Base-by-base conservation (phyloP, 148 eudicot genomes). In the Diospyros kaki region DNA sequence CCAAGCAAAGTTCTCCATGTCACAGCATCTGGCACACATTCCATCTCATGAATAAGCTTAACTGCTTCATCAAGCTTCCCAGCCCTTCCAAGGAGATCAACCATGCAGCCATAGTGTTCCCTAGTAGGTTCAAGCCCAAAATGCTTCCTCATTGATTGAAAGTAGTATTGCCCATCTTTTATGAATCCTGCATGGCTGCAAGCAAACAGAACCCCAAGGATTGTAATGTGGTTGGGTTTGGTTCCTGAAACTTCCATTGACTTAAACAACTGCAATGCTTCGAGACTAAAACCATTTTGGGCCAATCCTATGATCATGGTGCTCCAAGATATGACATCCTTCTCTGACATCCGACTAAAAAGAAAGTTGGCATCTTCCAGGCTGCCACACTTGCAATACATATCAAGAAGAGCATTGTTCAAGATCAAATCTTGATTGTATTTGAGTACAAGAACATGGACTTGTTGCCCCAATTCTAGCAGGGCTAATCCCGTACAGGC, bases 91-190 rank as follows among this genome's bases (percentile, higher is more conserved):
- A 70, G 73, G 73, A 70, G 62, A 55, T 70, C 73, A 70, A 70
- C 73, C 73, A 70, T 70, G 45, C 73, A 70, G 48, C 73, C 73
- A 1, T 70, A 70, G 62, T 70, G 73, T 62, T 70, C 73, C n/a
- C 62, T 70, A 14, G 62, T 62, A 70, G 62, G 73, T 40, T 53
- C 73, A 70, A 70, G 54, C 73, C 73, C 62, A 14, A 40, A 55
- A 55, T 39, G 12, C 45, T 42, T 55, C 48, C 17, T 70, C 73
- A 70, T 54, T 1, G 73, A 70, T 70, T 10, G 73, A 15, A 70
- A 70, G 73, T 70, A 70, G 61, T 54, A 55, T 18, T 70, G 61
- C 50, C 73, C 73, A 15, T 70, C 62, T 12, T 54, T 61, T 41
- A 70, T 48, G n/a, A 70, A 48, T 62, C 73, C 73, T 41, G 73